These are phyloP conservation scores for Rosa hybrid DNA, from an alignment of 331 rosid species.

Conservation along the genomic window DNA sequence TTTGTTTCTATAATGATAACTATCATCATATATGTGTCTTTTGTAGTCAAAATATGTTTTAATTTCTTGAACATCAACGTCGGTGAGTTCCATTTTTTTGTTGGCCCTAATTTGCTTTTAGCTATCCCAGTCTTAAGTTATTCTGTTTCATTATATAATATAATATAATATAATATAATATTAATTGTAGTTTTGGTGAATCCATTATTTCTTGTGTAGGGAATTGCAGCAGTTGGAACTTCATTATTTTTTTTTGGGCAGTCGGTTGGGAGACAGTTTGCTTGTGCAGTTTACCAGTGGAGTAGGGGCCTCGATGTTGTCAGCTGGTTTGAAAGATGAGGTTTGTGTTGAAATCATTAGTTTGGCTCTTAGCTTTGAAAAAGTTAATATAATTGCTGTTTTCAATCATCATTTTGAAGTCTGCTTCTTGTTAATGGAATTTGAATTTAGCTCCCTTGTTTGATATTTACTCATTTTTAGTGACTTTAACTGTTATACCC, in stretches of 20 bases:
- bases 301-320: constrained; percentile 53
- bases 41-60: background rate
- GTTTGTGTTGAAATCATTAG: constrained; percentile 43
- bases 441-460: constrained; percentile 1
- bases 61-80: constrained; percentile 29
- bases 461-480: constrained; percentile 10
- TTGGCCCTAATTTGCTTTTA: constrained; percentile 16
- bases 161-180: background rate
- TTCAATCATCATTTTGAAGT: background rate
- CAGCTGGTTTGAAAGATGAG: constrained; percentile 81
- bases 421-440: background rate
- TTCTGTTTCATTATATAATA: constrained; percentile 15
- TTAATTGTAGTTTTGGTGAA: constrained; percentile 19
- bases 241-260: constrained; percentile 85
- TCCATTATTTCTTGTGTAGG: constrained; percentile 45
- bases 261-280: constrained; percentile 94
- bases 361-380: constrained; percentile 23
- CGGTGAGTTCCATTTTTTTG: constrained; percentile 59
- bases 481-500: background rate
- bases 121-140: constrained; percentile 19
- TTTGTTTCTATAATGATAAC: background rate
- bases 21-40: background rate
- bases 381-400: background rate
- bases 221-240: constrained; percentile 73
- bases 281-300: constrained; percentile 92